Evolutionary conservation across 2,329 filamentous ascomycete genomes (phyloP), one percentile per base, ranked within the genome.

Genomic region (Dactylonectria estremocensis): DNA sequence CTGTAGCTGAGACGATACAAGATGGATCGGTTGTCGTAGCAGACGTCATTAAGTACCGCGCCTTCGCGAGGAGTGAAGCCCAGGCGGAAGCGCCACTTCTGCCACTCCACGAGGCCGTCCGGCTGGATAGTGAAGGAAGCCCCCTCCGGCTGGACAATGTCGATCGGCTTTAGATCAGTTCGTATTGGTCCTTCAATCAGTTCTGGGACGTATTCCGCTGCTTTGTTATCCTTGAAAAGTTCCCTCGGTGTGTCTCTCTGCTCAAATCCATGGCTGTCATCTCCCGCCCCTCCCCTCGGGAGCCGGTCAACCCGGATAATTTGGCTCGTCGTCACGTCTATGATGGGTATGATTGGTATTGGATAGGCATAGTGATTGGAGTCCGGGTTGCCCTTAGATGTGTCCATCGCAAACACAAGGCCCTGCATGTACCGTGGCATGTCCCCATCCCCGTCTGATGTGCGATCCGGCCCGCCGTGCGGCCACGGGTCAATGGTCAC

Each of bases 21-120:
- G 22, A 93, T 82, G 57, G 87, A 89, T 28, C 90, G 85, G 40
- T 87, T 86, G 71, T 91, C 89, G 75, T 92, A 94, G 76, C 85
- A 85, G 13, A 94, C 80, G 71, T 94, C 91, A 75, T 93, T 90
- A 3, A 94, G 84, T 2, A 92, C 90, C 1, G 89, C 87, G n/a
- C 92, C 92, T 79, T 94, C 92, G 8, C 92, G 85, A 52, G 87
- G 86, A 77, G 91, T 93, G 83, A 92, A 93, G 45, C 87, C 87
- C 9, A 94, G 85, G n/a, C 91, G 84, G 81, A 94, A 90, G 3
- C 88, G 84, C 91, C 91, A 93, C 73, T 91, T 89, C 78, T 91
- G 88, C 89, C 89, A 91, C 70, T 85, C 80, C 11, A 89, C 75
- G 11, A 63, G 62, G 16, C 83, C 83, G 71, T 87, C 80, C 63